phyloP scores from a whole-genome alignment of 2,329 filamentous ascomycete species.

The Penicillium palitans region DNA sequence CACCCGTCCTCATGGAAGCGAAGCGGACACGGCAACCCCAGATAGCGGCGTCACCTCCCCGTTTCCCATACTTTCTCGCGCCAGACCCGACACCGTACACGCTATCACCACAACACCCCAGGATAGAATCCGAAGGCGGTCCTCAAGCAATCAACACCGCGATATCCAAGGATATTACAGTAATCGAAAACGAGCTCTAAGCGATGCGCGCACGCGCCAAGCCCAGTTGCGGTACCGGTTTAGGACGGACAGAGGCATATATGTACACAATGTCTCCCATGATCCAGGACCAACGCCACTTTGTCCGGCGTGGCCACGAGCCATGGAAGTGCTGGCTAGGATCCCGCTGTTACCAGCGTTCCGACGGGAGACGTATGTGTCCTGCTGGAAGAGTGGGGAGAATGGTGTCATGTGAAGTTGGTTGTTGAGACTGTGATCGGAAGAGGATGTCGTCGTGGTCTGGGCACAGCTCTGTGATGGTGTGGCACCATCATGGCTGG shows the following conservation, averaged over 20 bases:
- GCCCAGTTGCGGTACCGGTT: neutral
- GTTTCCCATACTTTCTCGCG: neutral
- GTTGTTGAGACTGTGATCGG: neutral
- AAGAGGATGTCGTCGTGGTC: neutral
- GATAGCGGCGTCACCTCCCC: conserved; percentile 30
- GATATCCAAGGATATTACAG: neutral
- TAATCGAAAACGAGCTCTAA: neutral
- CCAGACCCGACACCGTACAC: conserved; percentile 22
- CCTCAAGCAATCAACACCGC: neutral
- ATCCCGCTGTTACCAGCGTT: conserved; percentile 1
- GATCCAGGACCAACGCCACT: conserved; percentile 1
- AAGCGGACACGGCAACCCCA: conserved; percentile 45
- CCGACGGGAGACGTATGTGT: conserved; percentile 3
- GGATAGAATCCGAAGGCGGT: neutral
- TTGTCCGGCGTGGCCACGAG: conserved; percentile 9
- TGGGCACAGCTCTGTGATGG: conserved; percentile 1
- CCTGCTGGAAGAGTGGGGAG: conserved; percentile 12
- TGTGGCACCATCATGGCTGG: neutral
- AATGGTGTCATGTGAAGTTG: neutral
- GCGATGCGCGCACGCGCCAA: neutral
- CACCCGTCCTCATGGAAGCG: conserved; percentile 41
- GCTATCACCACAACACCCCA: neutral
- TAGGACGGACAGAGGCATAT: neutral
- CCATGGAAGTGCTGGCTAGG: conserved; percentile 26
- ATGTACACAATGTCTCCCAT: conserved; percentile 29